Conservation (phyloP, 371 early-diverging fungal genomes). For the Circinella umbellata region DNA sequence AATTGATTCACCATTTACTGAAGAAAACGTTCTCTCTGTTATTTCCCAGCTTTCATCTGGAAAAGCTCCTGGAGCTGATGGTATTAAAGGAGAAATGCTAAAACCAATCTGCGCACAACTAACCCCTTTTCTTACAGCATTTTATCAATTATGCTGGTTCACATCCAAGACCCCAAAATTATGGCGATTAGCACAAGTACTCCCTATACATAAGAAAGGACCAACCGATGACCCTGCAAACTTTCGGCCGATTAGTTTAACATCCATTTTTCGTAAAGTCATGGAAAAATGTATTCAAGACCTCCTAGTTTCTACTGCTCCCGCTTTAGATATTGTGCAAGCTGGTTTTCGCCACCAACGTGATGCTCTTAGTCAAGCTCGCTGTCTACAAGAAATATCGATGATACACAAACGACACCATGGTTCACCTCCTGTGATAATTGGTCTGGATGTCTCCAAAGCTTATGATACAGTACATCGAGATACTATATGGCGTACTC, state of each 20-base stretch:
- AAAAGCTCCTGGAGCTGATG: slow-evolving; percentile 26
- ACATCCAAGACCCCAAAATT: slow-evolving; percentile 1
- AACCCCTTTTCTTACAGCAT: slow-evolving; percentile 12
- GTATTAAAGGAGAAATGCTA: slow-evolving; percentile 30
- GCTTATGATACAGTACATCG: slow-evolving; percentile 27
- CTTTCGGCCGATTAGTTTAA: slow-evolving; percentile 25
- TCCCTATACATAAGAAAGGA: slow-evolving; percentile 29
- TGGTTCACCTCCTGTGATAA: slow-evolving; percentile 8
- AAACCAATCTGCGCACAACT: slow-evolving; percentile 10
- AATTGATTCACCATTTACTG: not conserved
- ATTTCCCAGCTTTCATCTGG: not conserved
- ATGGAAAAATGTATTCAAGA: slow-evolving; percentile 14
- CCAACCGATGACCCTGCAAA: slow-evolving; percentile 19
- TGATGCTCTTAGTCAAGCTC: slow-evolving; percentile 23
- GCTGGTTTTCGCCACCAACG: slow-evolving; percentile 23
- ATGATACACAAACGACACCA: not conserved
- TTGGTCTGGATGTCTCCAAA: slow-evolving; percentile 25
- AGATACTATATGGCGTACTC: not conserved
- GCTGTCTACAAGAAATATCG: slow-evolving; percentile 21
- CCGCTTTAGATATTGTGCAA: slow-evolving; percentile 19
- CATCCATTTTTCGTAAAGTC: slow-evolving; percentile 19
- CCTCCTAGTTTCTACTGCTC: not conserved
- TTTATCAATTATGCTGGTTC: slow-evolving; percentile 9
- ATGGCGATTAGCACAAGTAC: slow-evolving; percentile 18
- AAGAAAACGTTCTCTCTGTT: not conserved